Conservation (phyloP, 345 rosid genomes). For the Eutrema japonicum region DNA sequence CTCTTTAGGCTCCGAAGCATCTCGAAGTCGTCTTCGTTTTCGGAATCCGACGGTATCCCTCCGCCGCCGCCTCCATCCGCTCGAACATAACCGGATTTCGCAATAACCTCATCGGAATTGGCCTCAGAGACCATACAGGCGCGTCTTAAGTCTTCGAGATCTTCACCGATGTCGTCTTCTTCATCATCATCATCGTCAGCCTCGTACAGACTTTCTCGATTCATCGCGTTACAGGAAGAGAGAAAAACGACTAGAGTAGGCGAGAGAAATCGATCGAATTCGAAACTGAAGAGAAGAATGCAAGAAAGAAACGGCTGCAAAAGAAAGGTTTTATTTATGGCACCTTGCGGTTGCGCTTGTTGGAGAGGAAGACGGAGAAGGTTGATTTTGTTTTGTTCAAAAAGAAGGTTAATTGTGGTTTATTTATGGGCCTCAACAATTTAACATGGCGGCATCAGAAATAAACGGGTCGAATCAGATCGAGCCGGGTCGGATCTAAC, state of each 20-base stretch:
- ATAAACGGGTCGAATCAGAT: constrained; percentile 6
- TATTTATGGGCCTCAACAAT: not conserved
- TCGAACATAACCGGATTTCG: constrained; percentile 9
- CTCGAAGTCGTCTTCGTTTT: constrained; percentile 66
- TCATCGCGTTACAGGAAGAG: constrained; percentile 41
- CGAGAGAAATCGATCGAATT: not conserved
- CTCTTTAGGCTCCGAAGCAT: constrained; percentile 55
- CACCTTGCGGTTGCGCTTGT: not conserved
- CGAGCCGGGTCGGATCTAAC: not conserved
- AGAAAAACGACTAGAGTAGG: not conserved
- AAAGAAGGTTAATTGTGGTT: too few species aligned
- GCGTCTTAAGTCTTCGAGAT: constrained; percentile 75
- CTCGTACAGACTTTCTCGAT: constrained; percentile 40
- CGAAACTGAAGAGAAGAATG: not conserved
- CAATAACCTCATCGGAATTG: constrained; percentile 42
- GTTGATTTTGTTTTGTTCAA: not conserved
- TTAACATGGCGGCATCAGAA: constrained; percentile 30
- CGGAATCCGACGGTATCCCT: constrained; percentile 49
- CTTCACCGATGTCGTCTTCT: constrained; percentile 63
- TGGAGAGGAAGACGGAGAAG: not conserved
- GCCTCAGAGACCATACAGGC: constrained; percentile 67
- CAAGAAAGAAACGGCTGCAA: constrained; percentile 24
- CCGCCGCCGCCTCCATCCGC: constrained; percentile 14
- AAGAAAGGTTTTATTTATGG: constrained; percentile 29
- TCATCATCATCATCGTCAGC: constrained; percentile 47